Evolutionary conservation across 371 early-diverging fungal genomes (phyloP).

Genomic region (Smittium culicis): DNA sequence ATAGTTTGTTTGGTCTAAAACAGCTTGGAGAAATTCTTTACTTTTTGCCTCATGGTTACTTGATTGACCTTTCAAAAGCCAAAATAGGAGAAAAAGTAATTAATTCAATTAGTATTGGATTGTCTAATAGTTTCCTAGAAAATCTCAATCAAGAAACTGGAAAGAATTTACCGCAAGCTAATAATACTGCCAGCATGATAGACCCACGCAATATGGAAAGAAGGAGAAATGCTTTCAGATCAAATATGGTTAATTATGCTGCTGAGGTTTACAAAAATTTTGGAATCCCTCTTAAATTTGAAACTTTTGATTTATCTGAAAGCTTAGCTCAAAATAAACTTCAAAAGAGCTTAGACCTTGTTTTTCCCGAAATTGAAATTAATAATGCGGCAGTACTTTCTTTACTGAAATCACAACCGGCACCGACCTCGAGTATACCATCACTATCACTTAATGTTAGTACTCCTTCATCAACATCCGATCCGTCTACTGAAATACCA

Average conservation of each 20-base stretch:
- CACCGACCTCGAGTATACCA: background rate
- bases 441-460: background rate
- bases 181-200: background rate
- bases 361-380: background rate
- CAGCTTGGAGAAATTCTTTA: conserved; percentile 33
- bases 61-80: conserved; percentile 8
- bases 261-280: conserved; percentile 12
- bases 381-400: background rate
- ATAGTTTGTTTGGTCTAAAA: conserved; percentile 24
- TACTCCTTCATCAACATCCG: background rate
- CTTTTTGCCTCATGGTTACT: conserved; percentile 31
- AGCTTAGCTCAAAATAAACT: too few species aligned
- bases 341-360: background rate
- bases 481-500: too few species aligned
- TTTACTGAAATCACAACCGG: background rate
- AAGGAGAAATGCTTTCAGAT: conserved; percentile 17
- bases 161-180: too few species aligned
- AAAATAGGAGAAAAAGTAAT: conserved; percentile 16
- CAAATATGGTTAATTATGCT: conserved; percentile 12
- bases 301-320: background rate
- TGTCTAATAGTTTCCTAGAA: background rate
- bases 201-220: conserved; percentile 17
- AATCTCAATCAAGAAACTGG: background rate
- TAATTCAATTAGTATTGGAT: conserved; percentile 16
- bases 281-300: background rate